phyloP scores from a whole-genome alignment of 306 rosid genomes.

The Vigna angularis region DNA sequence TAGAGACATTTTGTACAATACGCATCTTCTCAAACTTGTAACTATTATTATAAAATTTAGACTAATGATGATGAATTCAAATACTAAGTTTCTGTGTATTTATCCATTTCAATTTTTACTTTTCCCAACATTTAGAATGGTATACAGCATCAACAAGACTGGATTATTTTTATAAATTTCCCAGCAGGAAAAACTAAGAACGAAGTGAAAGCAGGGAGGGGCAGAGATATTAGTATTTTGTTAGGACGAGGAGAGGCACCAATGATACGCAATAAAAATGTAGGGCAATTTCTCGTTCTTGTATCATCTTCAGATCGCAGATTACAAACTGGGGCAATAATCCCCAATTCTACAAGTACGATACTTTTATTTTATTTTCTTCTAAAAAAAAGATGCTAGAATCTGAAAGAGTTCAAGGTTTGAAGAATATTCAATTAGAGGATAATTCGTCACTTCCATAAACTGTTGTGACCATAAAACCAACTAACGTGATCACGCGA shows the following conservation, averaged over 20 bases:
- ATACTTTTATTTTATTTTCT: not conserved
- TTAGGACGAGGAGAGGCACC: not conserved
- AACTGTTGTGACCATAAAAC: not conserved
- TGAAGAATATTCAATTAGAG: not conserved
- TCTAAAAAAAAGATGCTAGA: not conserved
- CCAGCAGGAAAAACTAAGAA: not conserved
- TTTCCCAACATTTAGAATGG: not conserved
- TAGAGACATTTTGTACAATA: too few relatives aligned
- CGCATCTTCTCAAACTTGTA: too few relatives aligned
- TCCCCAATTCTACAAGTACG: too few relatives aligned
- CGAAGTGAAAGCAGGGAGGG: not conserved
- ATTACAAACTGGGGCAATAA: too few relatives aligned
- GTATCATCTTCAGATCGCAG: too few relatives aligned
- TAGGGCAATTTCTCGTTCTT: too few relatives aligned
- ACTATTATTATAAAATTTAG: not conserved
- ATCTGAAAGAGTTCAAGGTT: not conserved
- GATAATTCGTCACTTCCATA: not conserved
- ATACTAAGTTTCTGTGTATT: not conserved
- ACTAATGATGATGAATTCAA: not conserved
- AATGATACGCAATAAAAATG: not conserved
- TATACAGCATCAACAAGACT: not conserved
- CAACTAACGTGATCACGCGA: not conserved
- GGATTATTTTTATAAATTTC: not conserved
- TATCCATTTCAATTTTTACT: slow-evolving; percentile 13
- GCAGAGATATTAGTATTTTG: not conserved